These are phyloP conservation scores for Tuber melanosporum DNA, from an alignment of 495 filamentous ascomycete species.

Conservation along the genomic window DNA sequence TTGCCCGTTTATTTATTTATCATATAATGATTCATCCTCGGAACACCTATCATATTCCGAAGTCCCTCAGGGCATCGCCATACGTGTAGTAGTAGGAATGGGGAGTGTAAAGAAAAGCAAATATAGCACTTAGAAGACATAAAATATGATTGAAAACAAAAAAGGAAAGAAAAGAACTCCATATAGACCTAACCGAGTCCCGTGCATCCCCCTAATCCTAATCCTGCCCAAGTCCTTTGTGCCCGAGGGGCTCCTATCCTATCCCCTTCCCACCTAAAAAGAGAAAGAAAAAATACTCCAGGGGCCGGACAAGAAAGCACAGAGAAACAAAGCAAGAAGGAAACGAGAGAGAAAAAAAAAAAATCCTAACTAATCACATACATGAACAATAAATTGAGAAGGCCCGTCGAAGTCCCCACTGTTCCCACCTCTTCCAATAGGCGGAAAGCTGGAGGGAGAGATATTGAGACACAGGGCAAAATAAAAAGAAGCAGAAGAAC, in stretches of 20 bases:
- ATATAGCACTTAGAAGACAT: background rate
- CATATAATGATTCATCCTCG: background rate
- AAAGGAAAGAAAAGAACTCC: slow-evolving; percentile 2
- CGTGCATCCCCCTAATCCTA: background rate
- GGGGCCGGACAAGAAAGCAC: background rate
- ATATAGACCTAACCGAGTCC: background rate
- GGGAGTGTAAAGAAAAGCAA: background rate
- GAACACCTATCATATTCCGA: background rate
- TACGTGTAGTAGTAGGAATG: background rate
- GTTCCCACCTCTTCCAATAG: background rate
- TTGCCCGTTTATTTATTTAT: background rate
- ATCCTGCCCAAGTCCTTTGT: background rate
- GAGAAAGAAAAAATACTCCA: background rate
- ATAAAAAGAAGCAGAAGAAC: background rate
- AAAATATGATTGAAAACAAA: slow-evolving; percentile 2
- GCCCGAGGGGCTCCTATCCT: background rate
- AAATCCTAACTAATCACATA: slow-evolving; percentile 3
- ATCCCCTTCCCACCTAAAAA: background rate
- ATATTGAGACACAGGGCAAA: slow-evolving; percentile 3
- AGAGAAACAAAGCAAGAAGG: background rate
- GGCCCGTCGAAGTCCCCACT: background rate
- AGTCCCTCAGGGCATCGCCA: background rate
- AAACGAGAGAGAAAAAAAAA: background rate
- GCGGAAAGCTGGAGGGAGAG: background rate
- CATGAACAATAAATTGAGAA: slow-evolving; percentile 2